These are phyloP conservation scores for Vitis hybrid DNA, from an alignment of 177 flowering plant species.

Conservation along the genomic window DNA sequence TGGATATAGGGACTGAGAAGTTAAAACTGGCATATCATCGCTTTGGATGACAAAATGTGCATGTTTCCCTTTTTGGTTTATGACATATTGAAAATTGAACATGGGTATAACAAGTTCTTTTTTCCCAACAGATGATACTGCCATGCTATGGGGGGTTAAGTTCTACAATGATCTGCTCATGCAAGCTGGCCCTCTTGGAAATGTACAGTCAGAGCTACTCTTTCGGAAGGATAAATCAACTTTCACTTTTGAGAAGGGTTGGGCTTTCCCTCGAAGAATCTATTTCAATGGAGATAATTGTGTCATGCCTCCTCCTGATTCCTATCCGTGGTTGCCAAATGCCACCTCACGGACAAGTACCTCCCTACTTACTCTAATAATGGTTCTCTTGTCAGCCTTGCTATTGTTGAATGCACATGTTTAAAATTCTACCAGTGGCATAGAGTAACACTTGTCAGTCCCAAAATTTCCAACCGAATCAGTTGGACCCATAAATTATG, in stretches of 20 bases:
- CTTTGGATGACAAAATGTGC: neutral
- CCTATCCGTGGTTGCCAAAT: slow-evolving; percentile 55
- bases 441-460: neutral
- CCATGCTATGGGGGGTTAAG: slow-evolving; percentile 61
- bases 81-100: neutral
- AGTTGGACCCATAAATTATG: neutral
- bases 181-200: slow-evolving; percentile 58
- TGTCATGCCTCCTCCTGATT: slow-evolving; percentile 65
- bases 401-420: slow-evolving; percentile 18
- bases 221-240: slow-evolving; percentile 46
- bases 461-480: neutral
- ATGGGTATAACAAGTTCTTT: neutral
- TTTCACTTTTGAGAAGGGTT: slow-evolving; percentile 60
- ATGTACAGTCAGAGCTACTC: slow-evolving; percentile 59
- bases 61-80: neutral
- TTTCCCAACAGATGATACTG: slow-evolving; percentile 46
- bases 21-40: neutral
- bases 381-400: slow-evolving; percentile 18
- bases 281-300: slow-evolving; percentile 69
- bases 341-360: slow-evolving; percentile 17
- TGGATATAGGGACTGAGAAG: neutral
- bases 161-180: slow-evolving; percentile 54
- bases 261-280: slow-evolving; percentile 59
- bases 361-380: slow-evolving; percentile 14
- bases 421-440: neutral